A percentile compares a stretch with the other conserved stretches of the same genome.
phyloP scores from a whole-genome alignment of 176 grass and related monocot species.

The Musa beccarii region DNA sequence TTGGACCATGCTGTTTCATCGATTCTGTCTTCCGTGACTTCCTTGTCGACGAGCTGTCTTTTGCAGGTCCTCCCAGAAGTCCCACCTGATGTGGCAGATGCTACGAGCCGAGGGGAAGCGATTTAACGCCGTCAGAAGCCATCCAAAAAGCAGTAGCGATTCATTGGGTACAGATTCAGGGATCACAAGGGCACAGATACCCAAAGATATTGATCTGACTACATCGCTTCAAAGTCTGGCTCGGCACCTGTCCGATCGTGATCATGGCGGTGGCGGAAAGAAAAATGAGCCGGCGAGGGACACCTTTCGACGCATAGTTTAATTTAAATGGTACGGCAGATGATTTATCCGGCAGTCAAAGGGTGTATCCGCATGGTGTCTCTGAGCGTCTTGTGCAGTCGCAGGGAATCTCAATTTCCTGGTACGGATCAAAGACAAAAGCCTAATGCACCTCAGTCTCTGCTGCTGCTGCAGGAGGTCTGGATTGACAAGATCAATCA shows the following conservation, averaged over 20 bases:
- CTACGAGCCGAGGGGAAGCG: slow-evolving; percentile 64
- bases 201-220: slow-evolving; percentile 69
- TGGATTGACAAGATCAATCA: no score
- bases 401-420: no score
- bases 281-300: no score
- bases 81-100: slow-evolving; percentile 91
- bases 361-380: no score
- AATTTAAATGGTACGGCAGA: no score
- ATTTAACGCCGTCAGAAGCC: slow-evolving; percentile 75
- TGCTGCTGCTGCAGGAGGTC: no score
- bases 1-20: background rate
- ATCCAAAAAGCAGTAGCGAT: slow-evolving; percentile 72
- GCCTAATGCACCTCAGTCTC: no score
- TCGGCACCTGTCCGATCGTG: slow-evolving; percentile 53
- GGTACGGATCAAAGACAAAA: no score
- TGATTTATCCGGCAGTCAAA: no score
- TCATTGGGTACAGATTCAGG: slow-evolving; percentile 64
- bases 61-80: slow-evolving; percentile 79
- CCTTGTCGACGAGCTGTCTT: background rate
- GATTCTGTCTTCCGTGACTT: background rate
- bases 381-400: no score
- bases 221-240: slow-evolving; percentile 60
- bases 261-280: background rate
- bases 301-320: no score
- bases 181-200: slow-evolving; percentile 47